Conservation (phyloP, 768 basidiomycete species). For the Amanita rimosa region DNA sequence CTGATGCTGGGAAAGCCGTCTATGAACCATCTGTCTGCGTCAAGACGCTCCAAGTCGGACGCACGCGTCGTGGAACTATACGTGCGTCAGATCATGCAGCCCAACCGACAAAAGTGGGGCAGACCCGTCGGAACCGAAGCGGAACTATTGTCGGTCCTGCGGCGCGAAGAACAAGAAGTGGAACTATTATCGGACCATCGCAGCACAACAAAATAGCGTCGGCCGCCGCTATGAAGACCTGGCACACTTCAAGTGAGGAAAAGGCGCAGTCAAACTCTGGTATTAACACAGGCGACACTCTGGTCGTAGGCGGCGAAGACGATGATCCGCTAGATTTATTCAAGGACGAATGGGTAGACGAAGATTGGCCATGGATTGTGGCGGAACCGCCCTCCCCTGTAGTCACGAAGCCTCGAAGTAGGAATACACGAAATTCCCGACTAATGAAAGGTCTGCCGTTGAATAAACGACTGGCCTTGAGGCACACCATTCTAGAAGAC, state of each 20-base stretch:
- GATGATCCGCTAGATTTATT: slow-evolving; percentile 12
- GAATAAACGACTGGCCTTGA: slow-evolving; percentile 4
- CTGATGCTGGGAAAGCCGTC: neutral
- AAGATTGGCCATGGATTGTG: slow-evolving; percentile 8
- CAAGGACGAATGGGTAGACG: slow-evolving; percentile 22
- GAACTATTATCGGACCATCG: slow-evolving; percentile 19
- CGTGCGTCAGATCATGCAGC: slow-evolving; percentile 25
- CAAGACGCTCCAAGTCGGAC: neutral
- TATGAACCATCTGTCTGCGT: neutral
- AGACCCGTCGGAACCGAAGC: slow-evolving; percentile 32
- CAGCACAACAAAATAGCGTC: slow-evolving; percentile 5
- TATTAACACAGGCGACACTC: slow-evolving; percentile 9
- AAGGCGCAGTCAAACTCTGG: slow-evolving; percentile 5
- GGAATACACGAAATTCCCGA: slow-evolving; percentile 7
- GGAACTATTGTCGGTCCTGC: slow-evolving; percentile 30
- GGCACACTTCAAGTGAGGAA: neutral
- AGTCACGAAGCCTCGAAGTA: neutral
- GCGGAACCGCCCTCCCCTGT: slow-evolving; percentile 4
- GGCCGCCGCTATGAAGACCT: neutral
- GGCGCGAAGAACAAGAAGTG: slow-evolving; percentile 19
- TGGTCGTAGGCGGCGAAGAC: neutral
- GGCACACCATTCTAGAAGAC: neutral
- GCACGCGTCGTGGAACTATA: slow-evolving; percentile 35
- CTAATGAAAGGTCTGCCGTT: slow-evolving; percentile 6
- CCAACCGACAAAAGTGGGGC: slow-evolving; percentile 2